Evolutionary conservation across 805 yeast genomes (phyloP), one percentile per base, ranked within the genome.

Genomic region (Wilhelminamyces savonicus): DNA sequence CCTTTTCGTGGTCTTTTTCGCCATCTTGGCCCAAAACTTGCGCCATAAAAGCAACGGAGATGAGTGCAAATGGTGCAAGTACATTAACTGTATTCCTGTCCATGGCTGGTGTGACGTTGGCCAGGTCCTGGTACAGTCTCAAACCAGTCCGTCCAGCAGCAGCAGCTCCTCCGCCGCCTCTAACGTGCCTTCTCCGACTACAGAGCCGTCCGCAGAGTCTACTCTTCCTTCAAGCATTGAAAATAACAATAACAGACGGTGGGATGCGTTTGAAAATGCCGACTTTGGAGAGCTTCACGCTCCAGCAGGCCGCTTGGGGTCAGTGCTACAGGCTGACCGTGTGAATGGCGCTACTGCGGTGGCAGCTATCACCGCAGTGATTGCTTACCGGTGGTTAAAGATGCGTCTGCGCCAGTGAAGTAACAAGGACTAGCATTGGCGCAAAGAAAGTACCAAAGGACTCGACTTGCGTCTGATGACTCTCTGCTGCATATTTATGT

Each of bases 31-130:
- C 3, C 50, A 53, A 23, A 74, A 74, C 40, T 75, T 78, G 40
- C 6, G 8, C 8, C 19, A 17, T 8, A n/a, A n/a, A n/a, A n/a
- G n/a, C n/a, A 54, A 57, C 16, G 44, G 44, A 15, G 36, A 35
- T 13, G 25, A 24, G 30, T 81, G 88, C 50, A 48, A 60, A 11
- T 81, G 88, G 88, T 81, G 88, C 58, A 78, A 77, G 46, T 81
- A 80, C 45, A 60, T 81, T 41, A 76, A 75, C 40, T 81, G 88
- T 44, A 46, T 80, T 10, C 86, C 86, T 0, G 80, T 80, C 4
- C 66, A 75, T 36, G 78, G 74, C 17, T 80, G 86, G 86, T 80
- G 86, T 48, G 76, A 69, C 27, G 43, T 50, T 17, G 78, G 78
- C 4, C 44, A 56, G 27, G 54, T 62, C 10, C 35, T 55, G 4